A percentile compares a stretch with the other conserved stretches of the same genome.
phyloP scores from a whole-genome alignment of 768 basidiomycete genomes.

The Astraeus odoratus region DNA sequence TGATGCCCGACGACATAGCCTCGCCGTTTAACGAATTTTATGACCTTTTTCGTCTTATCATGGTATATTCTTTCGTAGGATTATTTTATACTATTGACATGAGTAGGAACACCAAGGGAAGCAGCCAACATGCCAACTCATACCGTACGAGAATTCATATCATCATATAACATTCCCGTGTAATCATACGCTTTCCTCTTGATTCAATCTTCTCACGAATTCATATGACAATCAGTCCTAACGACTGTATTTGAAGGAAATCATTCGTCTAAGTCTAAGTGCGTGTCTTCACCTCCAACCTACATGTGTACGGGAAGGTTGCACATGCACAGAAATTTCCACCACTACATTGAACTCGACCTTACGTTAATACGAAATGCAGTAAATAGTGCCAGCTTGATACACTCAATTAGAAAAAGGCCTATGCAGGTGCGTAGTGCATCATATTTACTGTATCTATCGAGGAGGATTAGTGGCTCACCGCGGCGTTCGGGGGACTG shows the following conservation, averaged over 20 bases:
- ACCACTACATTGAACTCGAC: no score
- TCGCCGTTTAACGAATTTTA: constrained; percentile 44
- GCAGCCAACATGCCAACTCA: constrained; percentile 8
- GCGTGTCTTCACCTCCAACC: background rate
- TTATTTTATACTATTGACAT: constrained; percentile 31
- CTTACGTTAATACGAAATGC: no score
- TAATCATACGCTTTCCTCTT: constrained; percentile 19
- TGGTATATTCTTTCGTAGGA: constrained; percentile 21
- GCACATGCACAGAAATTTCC: no score
- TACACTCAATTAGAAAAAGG: no score
- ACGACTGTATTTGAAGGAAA: background rate
- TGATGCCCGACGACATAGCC: constrained; percentile 59
- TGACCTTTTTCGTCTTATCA: constrained; percentile 14
- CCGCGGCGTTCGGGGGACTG: constrained; percentile 66
- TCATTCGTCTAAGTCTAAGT: background rate
- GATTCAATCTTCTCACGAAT: constrained; percentile 4
- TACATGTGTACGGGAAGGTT: background rate
- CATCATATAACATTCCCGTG: constrained; percentile 12
- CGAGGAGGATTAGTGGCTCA: constrained; percentile 27
- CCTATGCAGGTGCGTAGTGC: no score
- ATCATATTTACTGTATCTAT: no score
- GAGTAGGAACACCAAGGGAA: constrained; percentile 13
- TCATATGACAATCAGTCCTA: background rate
- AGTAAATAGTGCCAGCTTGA: no score
- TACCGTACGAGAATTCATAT: constrained; percentile 18